These are phyloP conservation scores for Hanseniaspora taiwanica DNA, from an alignment of 805 yeast species.

Conservation along the genomic window DNA sequence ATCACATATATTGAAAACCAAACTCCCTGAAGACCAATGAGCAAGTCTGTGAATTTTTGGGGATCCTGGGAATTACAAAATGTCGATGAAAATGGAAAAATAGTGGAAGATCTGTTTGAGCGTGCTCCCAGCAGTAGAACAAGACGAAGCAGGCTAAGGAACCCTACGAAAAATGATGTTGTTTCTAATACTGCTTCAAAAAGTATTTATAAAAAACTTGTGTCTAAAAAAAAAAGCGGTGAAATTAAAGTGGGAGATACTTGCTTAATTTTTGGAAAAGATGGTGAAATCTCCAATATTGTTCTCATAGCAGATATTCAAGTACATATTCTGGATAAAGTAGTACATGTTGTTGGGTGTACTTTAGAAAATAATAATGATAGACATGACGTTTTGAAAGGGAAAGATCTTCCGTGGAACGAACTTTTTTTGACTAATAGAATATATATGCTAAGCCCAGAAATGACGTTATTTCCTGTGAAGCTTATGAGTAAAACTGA, in stretches of 20 bases:
- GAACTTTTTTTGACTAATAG: background rate
- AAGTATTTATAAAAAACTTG: too few relatives aligned
- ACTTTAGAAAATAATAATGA: too few relatives aligned
- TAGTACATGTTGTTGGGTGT: background rate
- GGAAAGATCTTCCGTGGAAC: background rate
- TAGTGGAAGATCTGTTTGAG: too few relatives aligned
- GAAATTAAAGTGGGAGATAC: background rate
- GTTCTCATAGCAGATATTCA: background rate
- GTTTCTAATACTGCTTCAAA: too few relatives aligned
- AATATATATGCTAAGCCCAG: background rate
- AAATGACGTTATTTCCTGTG: background rate
- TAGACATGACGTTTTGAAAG: background rate
- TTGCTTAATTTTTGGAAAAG: background rate
- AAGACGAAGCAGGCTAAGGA: background rate
- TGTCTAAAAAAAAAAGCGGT: conserved; percentile 4
- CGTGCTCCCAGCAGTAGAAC: too few relatives aligned
- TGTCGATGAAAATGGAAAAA: too few relatives aligned
- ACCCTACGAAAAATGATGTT: too few relatives aligned
- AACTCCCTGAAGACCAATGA: too few relatives aligned
- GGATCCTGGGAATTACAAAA: too few relatives aligned
- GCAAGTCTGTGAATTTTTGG: too few relatives aligned
- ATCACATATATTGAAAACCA: too few relatives aligned
- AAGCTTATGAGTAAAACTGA: background rate
- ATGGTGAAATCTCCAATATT: background rate
- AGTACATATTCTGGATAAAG: background rate